These are phyloP conservation scores for Antitrichia curtipendula DNA, from an alignment of 225 moss, liverwort and hornwort species.

Conservation along the genomic window DNA sequence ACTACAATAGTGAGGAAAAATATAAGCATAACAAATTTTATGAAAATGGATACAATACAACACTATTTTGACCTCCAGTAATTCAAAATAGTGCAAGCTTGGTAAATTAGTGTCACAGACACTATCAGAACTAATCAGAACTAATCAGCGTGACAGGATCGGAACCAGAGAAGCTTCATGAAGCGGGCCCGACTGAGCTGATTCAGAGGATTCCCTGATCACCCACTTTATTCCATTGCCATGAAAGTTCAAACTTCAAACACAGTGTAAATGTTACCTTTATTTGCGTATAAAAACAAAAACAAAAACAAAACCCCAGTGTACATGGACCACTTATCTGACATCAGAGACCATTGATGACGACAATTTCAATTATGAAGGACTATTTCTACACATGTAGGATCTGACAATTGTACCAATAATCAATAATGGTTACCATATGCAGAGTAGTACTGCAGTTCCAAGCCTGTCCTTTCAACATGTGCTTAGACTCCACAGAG, in stretches of 20 bases:
- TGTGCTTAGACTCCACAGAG: neutral
- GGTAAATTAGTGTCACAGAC: neutral
- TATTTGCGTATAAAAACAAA: too few relatives aligned
- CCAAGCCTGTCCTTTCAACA: neutral
- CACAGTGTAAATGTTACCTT: neutral
- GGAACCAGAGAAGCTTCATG: neutral
- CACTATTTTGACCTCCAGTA: neutral
- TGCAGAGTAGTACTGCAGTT: neutral
- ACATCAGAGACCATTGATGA: neutral
- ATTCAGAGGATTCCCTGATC: neutral
- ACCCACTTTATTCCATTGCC: neutral
- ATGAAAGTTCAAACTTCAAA: neutral
- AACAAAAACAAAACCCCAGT: neutral
- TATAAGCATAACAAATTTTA: neutral
- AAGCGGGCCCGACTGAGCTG: neutral
- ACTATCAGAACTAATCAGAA: too few relatives aligned
- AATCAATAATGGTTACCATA: neutral
- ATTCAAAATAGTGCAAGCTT: neutral
- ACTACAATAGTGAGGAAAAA: neutral
- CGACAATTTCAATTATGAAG: neutral
- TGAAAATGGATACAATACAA: neutral
- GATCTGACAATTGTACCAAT: neutral
- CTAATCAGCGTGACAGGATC: neutral
- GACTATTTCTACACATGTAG: neutral
- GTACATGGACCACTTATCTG: neutral